These are phyloP conservation scores for Podila verticillata DNA, from an alignment of 192 early-diverging fungal species.

Conservation along the genomic window DNA sequence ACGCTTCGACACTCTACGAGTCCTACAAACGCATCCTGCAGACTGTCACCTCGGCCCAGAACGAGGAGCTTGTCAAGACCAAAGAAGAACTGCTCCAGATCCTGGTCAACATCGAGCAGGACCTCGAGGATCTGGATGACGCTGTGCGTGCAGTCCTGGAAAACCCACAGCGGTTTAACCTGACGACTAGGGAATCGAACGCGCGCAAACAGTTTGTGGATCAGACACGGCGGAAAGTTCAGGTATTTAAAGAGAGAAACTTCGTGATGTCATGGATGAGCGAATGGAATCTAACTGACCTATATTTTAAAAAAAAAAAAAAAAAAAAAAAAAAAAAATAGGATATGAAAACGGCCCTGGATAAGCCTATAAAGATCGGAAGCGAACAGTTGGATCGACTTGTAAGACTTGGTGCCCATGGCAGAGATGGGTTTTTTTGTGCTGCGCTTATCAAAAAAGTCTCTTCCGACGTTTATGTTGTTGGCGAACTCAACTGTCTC, in stretches of 20 bases:
- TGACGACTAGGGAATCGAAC: slow-evolving; percentile 50
- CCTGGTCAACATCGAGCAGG: slow-evolving; percentile 55
- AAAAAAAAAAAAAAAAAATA: neutral
- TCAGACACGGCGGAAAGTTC: slow-evolving; percentile 39
- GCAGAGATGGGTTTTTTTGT: no score
- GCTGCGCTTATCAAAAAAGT: no score
- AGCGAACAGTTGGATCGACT: slow-evolving; percentile 34
- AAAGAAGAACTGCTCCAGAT: slow-evolving; percentile 58
- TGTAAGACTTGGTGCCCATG: no score
- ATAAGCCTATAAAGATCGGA: slow-evolving; percentile 47
- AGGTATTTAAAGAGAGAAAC: no score
- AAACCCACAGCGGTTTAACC: slow-evolving; percentile 55
- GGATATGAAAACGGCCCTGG: slow-evolving; percentile 44
- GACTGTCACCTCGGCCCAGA: slow-evolving; percentile 61
- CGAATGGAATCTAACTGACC: no score
- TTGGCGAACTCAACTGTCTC: no score
- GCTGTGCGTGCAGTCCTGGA: slow-evolving; percentile 55
- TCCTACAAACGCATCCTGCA: slow-evolving; percentile 64
- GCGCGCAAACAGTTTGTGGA: slow-evolving; percentile 50
- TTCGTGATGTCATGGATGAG: no score
- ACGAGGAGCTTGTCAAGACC: slow-evolving; percentile 65
- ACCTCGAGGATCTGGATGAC: slow-evolving; percentile 65
- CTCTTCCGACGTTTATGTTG: no score
- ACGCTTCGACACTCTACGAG: slow-evolving; percentile 54
- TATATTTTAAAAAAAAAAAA: slow-evolving; percentile 3